Conservation (phyloP, 2,329 filamentous ascomycete species). For the Calonectria crousiana region DNA sequence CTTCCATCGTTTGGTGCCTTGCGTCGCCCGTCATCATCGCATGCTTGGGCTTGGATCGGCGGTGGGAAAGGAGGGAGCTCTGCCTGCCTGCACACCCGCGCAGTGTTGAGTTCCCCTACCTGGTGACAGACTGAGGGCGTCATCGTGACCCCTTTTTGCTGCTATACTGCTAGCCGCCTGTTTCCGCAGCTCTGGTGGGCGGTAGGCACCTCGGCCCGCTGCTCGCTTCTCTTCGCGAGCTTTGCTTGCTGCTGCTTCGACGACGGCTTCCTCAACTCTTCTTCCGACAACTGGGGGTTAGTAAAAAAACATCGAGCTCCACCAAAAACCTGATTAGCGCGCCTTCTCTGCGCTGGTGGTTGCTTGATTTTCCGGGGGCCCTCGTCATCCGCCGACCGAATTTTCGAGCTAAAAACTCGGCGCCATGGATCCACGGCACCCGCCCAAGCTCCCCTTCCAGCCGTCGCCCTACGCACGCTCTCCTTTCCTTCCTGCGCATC, state of each 20-base stretch:
- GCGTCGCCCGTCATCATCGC: constrained; percentile 14
- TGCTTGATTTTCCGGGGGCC: constrained; percentile 43
- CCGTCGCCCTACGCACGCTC: constrained; percentile 47
- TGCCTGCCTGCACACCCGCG: neutral
- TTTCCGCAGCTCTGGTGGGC: neutral
- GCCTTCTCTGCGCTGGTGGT: constrained; percentile 27
- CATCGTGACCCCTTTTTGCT: neutral
- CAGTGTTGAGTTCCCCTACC: constrained; percentile 8
- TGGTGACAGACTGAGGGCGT: neutral
- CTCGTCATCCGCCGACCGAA: constrained; percentile 41
- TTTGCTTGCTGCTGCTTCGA: constrained; percentile 1
- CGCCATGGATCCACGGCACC: constrained; percentile 49
- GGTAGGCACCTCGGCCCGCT: neutral
- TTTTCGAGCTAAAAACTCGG: constrained; percentile 52
- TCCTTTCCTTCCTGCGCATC: constrained; percentile 44
- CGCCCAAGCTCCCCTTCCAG: constrained; percentile 49
- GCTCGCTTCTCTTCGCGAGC: neutral
- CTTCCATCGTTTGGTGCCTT: constrained; percentile 23
- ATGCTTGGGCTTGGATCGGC: constrained; percentile 16
- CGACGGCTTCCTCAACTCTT: constrained; percentile 4
- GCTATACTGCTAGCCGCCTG: neutral
- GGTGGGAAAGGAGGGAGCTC: constrained; percentile 11
- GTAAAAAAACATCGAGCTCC: constrained; percentile 11
- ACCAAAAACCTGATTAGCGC: constrained; percentile 14
- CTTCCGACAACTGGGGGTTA: neutral